Base-by-base conservation (phyloP, 257 asterid species). In the Solanum corneliomulleri region DNA sequence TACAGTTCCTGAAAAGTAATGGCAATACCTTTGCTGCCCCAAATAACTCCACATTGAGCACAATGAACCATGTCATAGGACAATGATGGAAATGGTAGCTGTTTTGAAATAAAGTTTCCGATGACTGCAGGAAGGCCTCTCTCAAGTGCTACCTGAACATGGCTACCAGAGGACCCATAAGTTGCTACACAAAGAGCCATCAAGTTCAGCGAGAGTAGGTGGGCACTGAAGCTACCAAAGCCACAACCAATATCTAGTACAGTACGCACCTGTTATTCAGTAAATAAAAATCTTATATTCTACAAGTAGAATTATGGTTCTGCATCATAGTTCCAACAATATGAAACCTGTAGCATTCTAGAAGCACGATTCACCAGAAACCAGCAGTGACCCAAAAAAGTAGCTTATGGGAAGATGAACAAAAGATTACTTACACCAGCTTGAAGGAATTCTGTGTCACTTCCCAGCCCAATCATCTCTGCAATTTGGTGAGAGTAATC, bases 11-110 rank as follows among this genome's bases (percentile, higher is more conserved):
- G 45, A 81, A 49, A 39, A 81, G 21, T 20, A 81, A 81, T 21
- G 69, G 23, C 69, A 81, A 84, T 93, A 97, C 99, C 99, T 95
- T 92, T 96, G 90, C 92, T 93, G 85, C 96, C 95, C 99, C 99
- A 97, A 89, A 91, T 89, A 86, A 97, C 93, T 85, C 98, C 98
- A 90, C 99, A 96, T 75, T 94, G 97, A 87, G 99, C 94, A 91
- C 99, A 97, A 92, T 97, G 99, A 92, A 96, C 93, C 98, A 97
- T 95, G 93, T 93, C 99, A 92, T 93, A 97, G 33, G 99, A 94
- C 47, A 97, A 93, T 87, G 99, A 93, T 64, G 99, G 99, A 91
- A 94, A 91, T 84, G 99, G 99, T 42, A 97, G 94, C 90, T 95
- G 99, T 91, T 88, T 95, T 85, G 99, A 91, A 87, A 92, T 89